Base-by-base conservation (phyloP, 768 basidiomycete genomes). In the Sistotremastrum suecicum region DNA sequence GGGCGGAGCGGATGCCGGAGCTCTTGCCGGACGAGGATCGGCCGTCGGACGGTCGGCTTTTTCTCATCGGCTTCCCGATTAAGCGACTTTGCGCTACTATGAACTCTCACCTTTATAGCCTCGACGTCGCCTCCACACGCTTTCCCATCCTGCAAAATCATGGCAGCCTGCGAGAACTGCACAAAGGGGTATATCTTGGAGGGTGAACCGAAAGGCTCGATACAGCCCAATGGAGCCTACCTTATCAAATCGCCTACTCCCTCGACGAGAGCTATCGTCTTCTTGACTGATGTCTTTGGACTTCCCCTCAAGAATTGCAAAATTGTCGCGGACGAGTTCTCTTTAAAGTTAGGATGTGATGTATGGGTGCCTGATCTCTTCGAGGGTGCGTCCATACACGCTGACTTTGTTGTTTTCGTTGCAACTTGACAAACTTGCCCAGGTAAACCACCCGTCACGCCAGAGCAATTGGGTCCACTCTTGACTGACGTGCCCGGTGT, bases 341-440 rank as follows among this genome's bases (percentile, higher is more conserved):
- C 76, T 5, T 59, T 67, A 46, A 52, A 59, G 11, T 53, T 79
- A 31, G 59, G 63, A 11, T 74, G 76, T 50, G 78, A 80, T 51
- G 76, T 78, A 11, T 80, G 74, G 71, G 64, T 76, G 11, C 78
- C 78, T 6, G 76, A 81, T 58, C 57, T 75, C 41, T 80, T 78
- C 51, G 56, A 64, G 49, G 78, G 77, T 72, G 44, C 40, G 62
- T 53, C 34, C 45, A 11, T 41, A 34, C 5, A 39, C 39, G 12
- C 30, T 35, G 28, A 36, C 9, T 47, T 8, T 28, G 29, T 10
- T n/a, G n/a, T 20, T 29, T 42, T 4, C 28, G 5, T 35, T 10
- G 6, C 32, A 30, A 20, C 9, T 29, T 10, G 32, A n/a, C n/a
- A n/a, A n/a, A n/a, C 30, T 32, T 10, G 3, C 6, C 28, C 12